These are phyloP conservation scores for Nannochloropsis oceanica DNA, from an alignment of 108 stramenopile genomes.

Conservation along the genomic window DNA sequence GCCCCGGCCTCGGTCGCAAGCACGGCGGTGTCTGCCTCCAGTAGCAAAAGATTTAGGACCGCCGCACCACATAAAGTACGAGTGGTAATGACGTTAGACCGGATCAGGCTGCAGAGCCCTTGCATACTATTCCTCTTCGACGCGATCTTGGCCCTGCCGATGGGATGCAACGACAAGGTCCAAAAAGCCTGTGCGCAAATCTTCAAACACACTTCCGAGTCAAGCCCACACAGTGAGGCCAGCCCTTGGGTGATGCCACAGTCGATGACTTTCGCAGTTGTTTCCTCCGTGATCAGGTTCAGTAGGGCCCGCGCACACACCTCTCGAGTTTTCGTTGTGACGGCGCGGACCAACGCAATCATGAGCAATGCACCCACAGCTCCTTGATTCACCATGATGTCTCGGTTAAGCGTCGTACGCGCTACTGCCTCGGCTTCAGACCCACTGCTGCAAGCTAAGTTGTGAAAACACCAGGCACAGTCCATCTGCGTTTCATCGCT, in stretches of 20 bases:
- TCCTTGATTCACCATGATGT: constrained; percentile 4
- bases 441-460: constrained; percentile 23
- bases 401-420: not conserved
- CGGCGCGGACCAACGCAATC: constrained; percentile 28
- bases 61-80: not conserved
- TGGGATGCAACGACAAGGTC: not conserved
- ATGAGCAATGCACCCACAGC: constrained; percentile 22
- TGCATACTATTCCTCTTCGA: not conserved
- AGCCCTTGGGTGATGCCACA: not conserved
- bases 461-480: constrained; percentile 21
- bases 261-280: not conserved
- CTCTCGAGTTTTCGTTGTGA: constrained; percentile 21
- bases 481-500: constrained; percentile 30
- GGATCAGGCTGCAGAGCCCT: not conserved
- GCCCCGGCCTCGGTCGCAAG: not conserved
- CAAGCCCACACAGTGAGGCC: not conserved
- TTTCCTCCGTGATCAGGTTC: constrained; percentile 23
- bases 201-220: not conserved
- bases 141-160: not conserved
- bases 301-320: constrained; percentile 30
- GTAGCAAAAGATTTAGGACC: not conserved
- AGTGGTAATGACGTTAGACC: not conserved
- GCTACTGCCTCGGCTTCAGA: not conserved
- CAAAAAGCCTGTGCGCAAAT: not conserved
- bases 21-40: not conserved